Conservation (phyloP, 1,284 basidiomycete species). For the Bjerkandera adusta region DNA sequence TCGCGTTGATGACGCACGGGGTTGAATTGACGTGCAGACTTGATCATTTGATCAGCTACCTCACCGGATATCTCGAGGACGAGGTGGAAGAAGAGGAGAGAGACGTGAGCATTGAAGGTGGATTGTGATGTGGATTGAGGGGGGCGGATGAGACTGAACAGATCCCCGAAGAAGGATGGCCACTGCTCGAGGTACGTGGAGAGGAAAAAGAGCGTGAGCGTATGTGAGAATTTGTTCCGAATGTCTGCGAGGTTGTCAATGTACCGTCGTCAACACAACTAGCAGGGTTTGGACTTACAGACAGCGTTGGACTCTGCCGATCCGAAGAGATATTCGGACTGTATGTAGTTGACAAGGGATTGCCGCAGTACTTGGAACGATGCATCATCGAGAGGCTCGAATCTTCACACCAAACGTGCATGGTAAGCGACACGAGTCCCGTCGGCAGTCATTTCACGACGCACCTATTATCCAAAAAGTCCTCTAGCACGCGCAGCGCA, state of each 20-base stretch:
- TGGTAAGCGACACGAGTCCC: neutral
- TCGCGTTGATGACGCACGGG: conserved; percentile 76
- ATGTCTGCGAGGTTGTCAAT: conserved; percentile 67
- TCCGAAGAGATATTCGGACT: conserved; percentile 77
- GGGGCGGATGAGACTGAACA: conserved; percentile 73
- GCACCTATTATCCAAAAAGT: conserved; percentile 83
- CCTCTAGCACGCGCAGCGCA: conserved; percentile 81
- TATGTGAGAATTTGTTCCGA: conserved; percentile 98
- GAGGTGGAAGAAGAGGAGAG: conserved; percentile 84
- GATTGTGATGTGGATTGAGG: conserved; percentile 50
- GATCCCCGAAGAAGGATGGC: conserved; percentile 78
- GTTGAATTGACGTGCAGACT: conserved; percentile 75
- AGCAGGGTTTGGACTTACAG: conserved; percentile 49
- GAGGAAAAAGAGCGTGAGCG: conserved; percentile 93
- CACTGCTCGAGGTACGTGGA: conserved; percentile 85
- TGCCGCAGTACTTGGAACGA: conserved; percentile 70
- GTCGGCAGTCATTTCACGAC: too few species aligned
- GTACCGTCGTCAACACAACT: neutral
- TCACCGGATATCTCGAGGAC: conserved; percentile 91
- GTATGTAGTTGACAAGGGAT: conserved; percentile 71
- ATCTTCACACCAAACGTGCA: conserved; percentile 33
- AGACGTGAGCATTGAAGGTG: conserved; percentile 76
- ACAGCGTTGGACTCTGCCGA: conserved; percentile 69
- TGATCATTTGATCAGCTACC: conserved; percentile 89
- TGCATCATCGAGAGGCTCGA: conserved; percentile 67